phyloP scores from a whole-genome alignment of 1,284 basidiomycete genomes.

The Heterobasidion occidentale region DNA sequence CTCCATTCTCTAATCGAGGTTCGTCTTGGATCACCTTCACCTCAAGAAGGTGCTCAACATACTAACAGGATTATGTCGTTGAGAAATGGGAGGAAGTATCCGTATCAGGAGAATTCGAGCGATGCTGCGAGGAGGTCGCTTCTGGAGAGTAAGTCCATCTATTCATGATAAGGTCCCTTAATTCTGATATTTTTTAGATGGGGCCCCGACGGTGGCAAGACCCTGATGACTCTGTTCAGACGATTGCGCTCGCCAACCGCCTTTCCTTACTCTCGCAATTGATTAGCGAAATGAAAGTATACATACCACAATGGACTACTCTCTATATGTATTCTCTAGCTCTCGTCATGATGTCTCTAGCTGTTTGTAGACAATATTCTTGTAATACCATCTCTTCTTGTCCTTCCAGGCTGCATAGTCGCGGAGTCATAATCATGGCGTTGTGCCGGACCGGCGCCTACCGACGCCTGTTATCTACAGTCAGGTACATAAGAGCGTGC shows the following conservation, averaged over 20 bases:
- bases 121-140: slow-evolving; percentile 61
- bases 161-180: background rate
- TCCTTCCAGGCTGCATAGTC: background rate
- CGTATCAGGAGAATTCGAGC: slow-evolving; percentile 54
- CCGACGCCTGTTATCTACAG: background rate
- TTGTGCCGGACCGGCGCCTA: background rate
- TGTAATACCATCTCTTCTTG: too few relatives aligned
- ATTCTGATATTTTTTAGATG: slow-evolving; percentile 34
- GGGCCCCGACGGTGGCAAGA: slow-evolving; percentile 62
- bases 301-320: background rate
- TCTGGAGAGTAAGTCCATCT: slow-evolving; percentile 52
- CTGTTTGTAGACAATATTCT: too few relatives aligned
- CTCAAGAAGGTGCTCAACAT: background rate
- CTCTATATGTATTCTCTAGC: too few relatives aligned
- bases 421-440: background rate
- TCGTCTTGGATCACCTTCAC: slow-evolving; percentile 5
- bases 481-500: background rate
- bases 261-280: slow-evolving; percentile 13
- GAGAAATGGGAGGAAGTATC: slow-evolving; percentile 67
- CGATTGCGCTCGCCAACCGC: slow-evolving; percentile 49
- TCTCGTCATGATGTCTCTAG: too few relatives aligned
- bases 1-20: slow-evolving; percentile 55
- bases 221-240: slow-evolving; percentile 55
- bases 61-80: slow-evolving; percentile 51
- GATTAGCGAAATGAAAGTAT: background rate